A percentile compares a stretch with the other conserved stretches of the same genome.
These are phyloP conservation scores for Carex scoparia DNA, from an alignment of 176 grass and related monocot species.

Conservation along the genomic window DNA sequence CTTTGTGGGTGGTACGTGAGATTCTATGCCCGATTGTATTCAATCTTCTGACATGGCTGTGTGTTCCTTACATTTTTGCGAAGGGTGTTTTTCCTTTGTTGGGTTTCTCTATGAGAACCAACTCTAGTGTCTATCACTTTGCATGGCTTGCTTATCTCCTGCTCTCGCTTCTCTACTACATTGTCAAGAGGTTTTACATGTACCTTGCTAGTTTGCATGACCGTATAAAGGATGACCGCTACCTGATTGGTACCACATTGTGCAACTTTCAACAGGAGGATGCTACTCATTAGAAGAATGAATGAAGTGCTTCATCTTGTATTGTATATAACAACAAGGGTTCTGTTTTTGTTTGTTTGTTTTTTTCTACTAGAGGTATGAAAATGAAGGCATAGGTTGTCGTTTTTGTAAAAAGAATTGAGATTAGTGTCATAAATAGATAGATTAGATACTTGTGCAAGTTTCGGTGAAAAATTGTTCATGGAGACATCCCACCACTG, in stretches of 20 bases:
- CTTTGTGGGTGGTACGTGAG: constrained; percentile 41
- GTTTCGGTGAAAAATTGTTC: neutral
- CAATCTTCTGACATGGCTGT: constrained; percentile 38
- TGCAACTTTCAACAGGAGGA: constrained; percentile 29
- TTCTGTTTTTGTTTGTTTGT: neutral
- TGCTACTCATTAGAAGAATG: neutral
- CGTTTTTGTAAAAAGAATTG: neutral
- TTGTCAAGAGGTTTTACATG: constrained; percentile 14
- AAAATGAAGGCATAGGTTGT: neutral
- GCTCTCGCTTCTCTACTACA: constrained; percentile 15
- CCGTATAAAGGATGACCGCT: constrained; percentile 47
- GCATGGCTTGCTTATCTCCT: constrained; percentile 40
- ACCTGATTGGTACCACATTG: constrained; percentile 39
- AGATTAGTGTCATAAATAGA: neutral
- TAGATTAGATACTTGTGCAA: neutral
- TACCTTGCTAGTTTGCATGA: constrained; percentile 32
- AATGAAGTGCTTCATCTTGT: neutral
- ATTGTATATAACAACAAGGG: neutral
- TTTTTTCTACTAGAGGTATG: neutral
- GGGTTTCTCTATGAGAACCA: constrained; percentile 33
- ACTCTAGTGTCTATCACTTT: constrained; percentile 42
- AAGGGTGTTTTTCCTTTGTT: constrained; percentile 36
- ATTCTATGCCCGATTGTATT: constrained; percentile 32
- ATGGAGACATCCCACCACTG: neutral
- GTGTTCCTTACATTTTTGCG: constrained; percentile 41